Evolutionary conservation across 345 rosid species (phyloP).

Genomic region (Citrus hindsii): DNA sequence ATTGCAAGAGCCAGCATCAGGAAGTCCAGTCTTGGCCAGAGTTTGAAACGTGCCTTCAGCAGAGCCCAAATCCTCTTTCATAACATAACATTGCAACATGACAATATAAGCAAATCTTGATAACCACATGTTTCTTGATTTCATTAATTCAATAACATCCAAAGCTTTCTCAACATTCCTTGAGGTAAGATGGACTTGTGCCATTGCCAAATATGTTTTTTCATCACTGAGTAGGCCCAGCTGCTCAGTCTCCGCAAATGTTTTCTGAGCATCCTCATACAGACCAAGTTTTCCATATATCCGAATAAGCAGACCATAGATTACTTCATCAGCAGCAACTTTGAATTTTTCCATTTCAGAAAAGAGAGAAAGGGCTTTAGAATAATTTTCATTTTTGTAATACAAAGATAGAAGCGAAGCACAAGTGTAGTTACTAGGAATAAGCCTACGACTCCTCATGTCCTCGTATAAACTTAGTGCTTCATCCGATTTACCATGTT

Average conservation of each 20-base stretch:
- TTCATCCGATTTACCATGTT: conserved; percentile 52
- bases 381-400: conserved; percentile 67
- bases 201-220: conserved; percentile 91
- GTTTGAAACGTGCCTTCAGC: conserved; percentile 77
- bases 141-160: conserved; percentile 58
- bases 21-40: conserved; percentile 61
- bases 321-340: conserved; percentile 77
- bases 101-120: conserved; percentile 85
- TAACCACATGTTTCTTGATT: conserved; percentile 55
- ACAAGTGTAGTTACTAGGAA: conserved; percentile 88
- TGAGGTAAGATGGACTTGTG: conserved; percentile 71
- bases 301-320: conserved; percentile 81
- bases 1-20: conserved; percentile 76
- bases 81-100: conserved; percentile 69
- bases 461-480: conserved; percentile 64
- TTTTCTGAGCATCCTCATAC: conserved; percentile 66
- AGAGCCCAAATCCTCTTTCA: conserved; percentile 53
- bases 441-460: conserved; percentile 57
- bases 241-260: conserved; percentile 60
- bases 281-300: conserved; percentile 90
- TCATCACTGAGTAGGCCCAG: conserved; percentile 65
- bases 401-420: conserved; percentile 86
- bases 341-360: conserved; percentile 67
- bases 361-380: conserved; percentile 85
- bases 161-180: conserved; percentile 69